phyloP scores from a whole-genome alignment of 1,284 basidiomycete genomes.

The Megacollybia platyphylla region DNA sequence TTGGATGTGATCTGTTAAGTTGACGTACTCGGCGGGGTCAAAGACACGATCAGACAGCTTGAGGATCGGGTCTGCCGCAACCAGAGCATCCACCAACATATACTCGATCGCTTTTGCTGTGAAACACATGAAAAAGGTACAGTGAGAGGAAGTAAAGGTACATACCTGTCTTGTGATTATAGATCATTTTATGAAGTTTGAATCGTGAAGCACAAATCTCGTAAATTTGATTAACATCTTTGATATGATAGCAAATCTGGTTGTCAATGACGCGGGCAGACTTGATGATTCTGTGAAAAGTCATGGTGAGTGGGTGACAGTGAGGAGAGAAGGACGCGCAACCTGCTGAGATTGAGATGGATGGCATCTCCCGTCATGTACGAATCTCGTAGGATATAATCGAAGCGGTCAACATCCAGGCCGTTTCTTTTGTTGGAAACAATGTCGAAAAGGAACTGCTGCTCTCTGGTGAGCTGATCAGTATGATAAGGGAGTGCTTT shows the following conservation, averaged over 20 bases:
- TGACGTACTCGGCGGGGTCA: slow-evolving; percentile 43
- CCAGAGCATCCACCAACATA: slow-evolving; percentile 66
- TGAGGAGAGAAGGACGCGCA: neutral
- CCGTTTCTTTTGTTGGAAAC: slow-evolving; percentile 70
- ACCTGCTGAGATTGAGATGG: slow-evolving; percentile 37
- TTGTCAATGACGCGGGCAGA: slow-evolving; percentile 62
- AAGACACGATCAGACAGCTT: slow-evolving; percentile 45
- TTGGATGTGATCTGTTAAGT: slow-evolving; percentile 58
- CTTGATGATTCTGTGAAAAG: slow-evolving; percentile 39
- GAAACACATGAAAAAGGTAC: neutral
- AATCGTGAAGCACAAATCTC: slow-evolving; percentile 63
- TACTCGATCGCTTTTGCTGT: slow-evolving; percentile 64
- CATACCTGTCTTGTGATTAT: slow-evolving; percentile 64
- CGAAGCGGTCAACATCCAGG: slow-evolving; percentile 71
- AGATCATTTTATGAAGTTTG: slow-evolving; percentile 63
- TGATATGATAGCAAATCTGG: slow-evolving; percentile 69
- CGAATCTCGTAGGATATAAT: slow-evolving; percentile 66
- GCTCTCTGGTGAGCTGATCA: slow-evolving; percentile 19
- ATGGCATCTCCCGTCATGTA: slow-evolving; percentile 23
- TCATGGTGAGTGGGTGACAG: neutral
- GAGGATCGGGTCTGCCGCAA: slow-evolving; percentile 49
- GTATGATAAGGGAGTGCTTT: neutral
- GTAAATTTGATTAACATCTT: slow-evolving; percentile 63
- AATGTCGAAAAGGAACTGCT: slow-evolving; percentile 52
- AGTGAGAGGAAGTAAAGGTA: neutral